Base-by-base conservation (phyloP, 768 basidiomycete species). In the Pholiota microspora region DNA sequence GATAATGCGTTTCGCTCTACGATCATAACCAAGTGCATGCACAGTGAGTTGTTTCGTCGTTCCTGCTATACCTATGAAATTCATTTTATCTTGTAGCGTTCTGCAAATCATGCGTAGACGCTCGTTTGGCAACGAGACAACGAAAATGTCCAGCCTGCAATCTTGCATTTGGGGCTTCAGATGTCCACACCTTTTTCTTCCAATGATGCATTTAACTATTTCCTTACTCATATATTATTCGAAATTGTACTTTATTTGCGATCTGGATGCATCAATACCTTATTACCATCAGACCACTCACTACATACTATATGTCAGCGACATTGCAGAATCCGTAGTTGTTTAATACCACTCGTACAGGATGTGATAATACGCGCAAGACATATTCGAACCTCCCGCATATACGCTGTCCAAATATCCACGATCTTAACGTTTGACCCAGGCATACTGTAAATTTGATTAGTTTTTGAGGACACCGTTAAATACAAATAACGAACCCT, bases 131-230 rank as follows among this genome's bases (percentile, higher is more conserved):
- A 24, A 94, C 90, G 13, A 84, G 95, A 55, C 94, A 97, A 67
- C 86, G 95, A 24, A 95, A 95, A 69, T 98, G 95, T 71, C 94
- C 94, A 21, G 86, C 88, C 5, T 98, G 95, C 67, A 87, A 88
- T 58, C 64, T 88, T 28, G 70, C 79, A 1, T 98, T 98, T 72
- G 86, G 88, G 4, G 83, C 86, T 61, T 86, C 85, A 46, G 94
- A 98, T 58, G 91, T 94, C 18, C 72, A 77, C 53, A 65, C 68
- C 38, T 64, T 81, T 45, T 81, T 70, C 59, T 77, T 78, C 61
- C 80, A 82, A 68, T 79, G 67, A 72, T 63, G 50, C 54, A 55
- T 59, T 60, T 62, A 58, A 36, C 10, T 29, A 27, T 24, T 50
- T 60, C 49, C 56, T 45, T 48, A 56, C 58, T 23, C 59, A 56